Percentiles rank a stretch among this genome's conserved stretches.
These are phyloP conservation scores for Colletotrichum lentis DNA, from an alignment of 2,329 filamentous ascomycete genomes.

Conservation along the genomic window DNA sequence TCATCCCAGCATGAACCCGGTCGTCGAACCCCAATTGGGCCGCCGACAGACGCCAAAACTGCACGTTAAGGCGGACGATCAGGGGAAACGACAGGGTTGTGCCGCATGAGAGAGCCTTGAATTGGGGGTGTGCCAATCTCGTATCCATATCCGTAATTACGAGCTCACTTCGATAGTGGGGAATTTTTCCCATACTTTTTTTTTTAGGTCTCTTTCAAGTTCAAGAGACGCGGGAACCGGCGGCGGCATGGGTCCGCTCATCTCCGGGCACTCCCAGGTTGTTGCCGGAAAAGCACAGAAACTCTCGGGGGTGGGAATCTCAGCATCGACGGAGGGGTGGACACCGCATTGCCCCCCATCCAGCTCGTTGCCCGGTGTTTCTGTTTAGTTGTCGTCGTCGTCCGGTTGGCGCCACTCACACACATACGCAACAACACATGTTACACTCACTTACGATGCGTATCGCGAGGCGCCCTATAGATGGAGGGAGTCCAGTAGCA, in stretches of 20 bases:
- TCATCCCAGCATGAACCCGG: constrained; percentile 22
- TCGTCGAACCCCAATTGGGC: constrained; percentile 15
- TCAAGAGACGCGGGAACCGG: constrained; percentile 3
- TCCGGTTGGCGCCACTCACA: too few relatives aligned
- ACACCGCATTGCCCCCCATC: not conserved
- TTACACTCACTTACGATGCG: not conserved
- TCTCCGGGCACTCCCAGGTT: constrained; percentile 21
- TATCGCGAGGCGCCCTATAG: constrained; percentile 12
- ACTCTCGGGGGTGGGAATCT: constrained; percentile 8
- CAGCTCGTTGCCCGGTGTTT: too few relatives aligned
- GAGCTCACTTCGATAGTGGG: constrained; percentile 24
- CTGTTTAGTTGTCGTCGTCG: too few relatives aligned
- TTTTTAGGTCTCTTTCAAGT: not conserved
- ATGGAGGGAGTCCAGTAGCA: constrained; percentile 38
- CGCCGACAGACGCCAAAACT: constrained; percentile 22
- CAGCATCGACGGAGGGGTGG: not conserved
- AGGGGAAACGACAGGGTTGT: constrained; percentile 31
- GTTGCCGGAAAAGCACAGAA: not conserved
- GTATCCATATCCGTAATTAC: constrained; percentile 36
- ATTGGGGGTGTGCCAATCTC: constrained; percentile 21
- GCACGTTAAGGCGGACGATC: constrained; percentile 21
- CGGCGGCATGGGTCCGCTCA: constrained; percentile 33
- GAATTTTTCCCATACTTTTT: constrained; percentile 3
- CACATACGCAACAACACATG: too few relatives aligned
- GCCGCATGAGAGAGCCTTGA: constrained; percentile 23